Evolutionary conservation across 1,284 basidiomycete genomes (phyloP).

Genomic region (Cryptococcus wingfieldii): DNA sequence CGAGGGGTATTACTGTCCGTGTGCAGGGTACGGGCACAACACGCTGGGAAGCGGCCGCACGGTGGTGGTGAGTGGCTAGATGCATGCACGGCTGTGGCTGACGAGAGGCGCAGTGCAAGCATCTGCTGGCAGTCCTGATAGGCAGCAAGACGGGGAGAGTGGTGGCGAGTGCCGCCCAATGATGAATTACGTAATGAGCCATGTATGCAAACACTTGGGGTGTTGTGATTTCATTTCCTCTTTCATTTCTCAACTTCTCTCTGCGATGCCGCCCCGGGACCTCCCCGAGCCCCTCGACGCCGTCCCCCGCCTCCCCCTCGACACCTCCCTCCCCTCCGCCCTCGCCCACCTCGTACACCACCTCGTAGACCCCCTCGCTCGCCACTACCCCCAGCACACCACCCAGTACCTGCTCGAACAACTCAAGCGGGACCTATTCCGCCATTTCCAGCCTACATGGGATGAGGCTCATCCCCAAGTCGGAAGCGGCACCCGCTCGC

Average conservation of each 20-base stretch:
- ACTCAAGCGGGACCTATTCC: constrained; percentile 22
- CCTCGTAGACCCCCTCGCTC: constrained; percentile 35
- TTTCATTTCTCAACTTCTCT: not conserved
- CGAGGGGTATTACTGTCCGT: constrained; percentile 40
- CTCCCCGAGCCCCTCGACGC: not conserved
- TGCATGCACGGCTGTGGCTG: not conserved
- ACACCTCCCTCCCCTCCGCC: constrained; percentile 33
- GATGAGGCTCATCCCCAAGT: constrained; percentile 31
- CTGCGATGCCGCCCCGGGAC: not conserved
- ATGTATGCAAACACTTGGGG: not conserved
- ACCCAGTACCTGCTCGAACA: constrained; percentile 29
- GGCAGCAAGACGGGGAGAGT: constrained; percentile 27
- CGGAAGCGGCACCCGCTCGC: constrained; percentile 40
- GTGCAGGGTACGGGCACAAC: constrained; percentile 41
- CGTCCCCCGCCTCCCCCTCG: constrained; percentile 9
- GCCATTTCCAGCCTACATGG: constrained; percentile 35
- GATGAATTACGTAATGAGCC: not conserved
- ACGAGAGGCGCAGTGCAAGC: constrained; percentile 36
- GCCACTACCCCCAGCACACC: constrained; percentile 30
- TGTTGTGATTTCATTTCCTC: not conserved
- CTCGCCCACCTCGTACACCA: constrained; percentile 37
- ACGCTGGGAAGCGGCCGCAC: constrained; percentile 29
- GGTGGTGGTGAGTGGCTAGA: constrained; percentile 26
- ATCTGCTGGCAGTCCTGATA: constrained; percentile 37
- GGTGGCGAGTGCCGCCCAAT: constrained; percentile 6